Conservation (phyloP, 225 moss, liverwort and hornwort genomes). For the Marchantia polymorpha region DNA sequence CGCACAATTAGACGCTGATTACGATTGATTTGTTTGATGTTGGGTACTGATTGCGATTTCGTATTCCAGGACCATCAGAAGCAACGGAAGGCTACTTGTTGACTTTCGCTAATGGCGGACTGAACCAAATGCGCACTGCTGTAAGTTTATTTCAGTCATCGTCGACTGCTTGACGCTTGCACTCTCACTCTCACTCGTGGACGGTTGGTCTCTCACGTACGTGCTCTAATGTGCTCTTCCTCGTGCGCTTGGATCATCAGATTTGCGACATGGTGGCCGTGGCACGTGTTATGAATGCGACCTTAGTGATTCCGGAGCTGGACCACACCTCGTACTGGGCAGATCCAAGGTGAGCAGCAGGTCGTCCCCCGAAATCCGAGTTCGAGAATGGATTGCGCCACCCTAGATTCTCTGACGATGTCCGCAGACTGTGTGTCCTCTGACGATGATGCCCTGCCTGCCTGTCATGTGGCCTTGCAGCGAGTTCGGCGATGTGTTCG, state of each 20-base stretch:
- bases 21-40: too few species aligned
- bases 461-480: slow-evolving; percentile 1
- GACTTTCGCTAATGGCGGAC: slow-evolving; percentile 36
- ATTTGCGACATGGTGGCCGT: slow-evolving; percentile 38
- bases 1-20: too few species aligned
- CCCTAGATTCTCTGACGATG: background rate
- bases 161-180: background rate
- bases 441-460: too few species aligned
- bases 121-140: slow-evolving; percentile 38
- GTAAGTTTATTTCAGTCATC: slow-evolving; percentile 2
- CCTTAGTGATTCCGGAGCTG: slow-evolving; percentile 34
- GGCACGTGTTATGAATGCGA: slow-evolving; percentile 30
- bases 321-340: slow-evolving; percentile 39
- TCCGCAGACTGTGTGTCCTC: background rate
- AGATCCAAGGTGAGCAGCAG: slow-evolving; percentile 34
- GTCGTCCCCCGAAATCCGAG: too few species aligned
- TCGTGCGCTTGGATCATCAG: background rate
- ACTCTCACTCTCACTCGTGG: too few species aligned
- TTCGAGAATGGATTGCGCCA: background rate
- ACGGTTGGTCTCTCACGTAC: background rate
- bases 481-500: slow-evolving; percentile 29
- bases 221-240: background rate
- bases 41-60: background rate
- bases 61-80: slow-evolving; percentile 14
- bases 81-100: slow-evolving; percentile 27